Percentiles rank a stretch among this genome's conserved stretches.
These are phyloP conservation scores for Piloderma croceum DNA, from an alignment of 768 basidiomycete genomes.

Conservation along the genomic window DNA sequence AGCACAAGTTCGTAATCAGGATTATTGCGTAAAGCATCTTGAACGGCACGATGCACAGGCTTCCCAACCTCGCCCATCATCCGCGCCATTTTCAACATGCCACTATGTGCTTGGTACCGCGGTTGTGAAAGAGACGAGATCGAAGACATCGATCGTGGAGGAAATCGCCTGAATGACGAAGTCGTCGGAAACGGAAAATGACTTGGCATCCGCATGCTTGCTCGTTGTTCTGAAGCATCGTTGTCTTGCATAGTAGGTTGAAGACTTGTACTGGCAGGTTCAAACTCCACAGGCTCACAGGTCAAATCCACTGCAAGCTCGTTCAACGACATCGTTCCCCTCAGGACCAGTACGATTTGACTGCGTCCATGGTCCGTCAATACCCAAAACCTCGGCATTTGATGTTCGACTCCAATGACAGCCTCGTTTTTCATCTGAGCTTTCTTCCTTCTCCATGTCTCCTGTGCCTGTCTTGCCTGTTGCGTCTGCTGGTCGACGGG, in stretches of 20 bases:
- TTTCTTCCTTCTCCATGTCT: constrained; percentile 24
- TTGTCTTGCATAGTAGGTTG: constrained; percentile 14
- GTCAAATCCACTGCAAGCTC: constrained; percentile 84
- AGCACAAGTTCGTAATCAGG: constrained; percentile 70
- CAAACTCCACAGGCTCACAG: constrained; percentile 67
- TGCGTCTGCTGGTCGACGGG: constrained; percentile 13
- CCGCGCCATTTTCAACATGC: constrained; percentile 74
- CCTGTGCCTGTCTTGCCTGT: constrained; percentile 24
- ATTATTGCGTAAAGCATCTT: constrained; percentile 62
- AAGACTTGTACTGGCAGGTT: constrained; percentile 40
- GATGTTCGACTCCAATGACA: constrained; percentile 57
- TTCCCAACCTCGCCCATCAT: constrained; percentile 74
- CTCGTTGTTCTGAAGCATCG: constrained; percentile 24
- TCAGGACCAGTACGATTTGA: constrained; percentile 71
- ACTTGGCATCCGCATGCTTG: constrained; percentile 31
- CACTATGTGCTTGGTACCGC: constrained; percentile 67
- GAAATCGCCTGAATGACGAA: constrained; percentile 20
- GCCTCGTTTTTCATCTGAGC: constrained; percentile 50
- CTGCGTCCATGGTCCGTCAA: constrained; percentile 71
- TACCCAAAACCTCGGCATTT: constrained; percentile 84
- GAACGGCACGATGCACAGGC: constrained; percentile 72
- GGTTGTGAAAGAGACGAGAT: constrained; percentile 13
- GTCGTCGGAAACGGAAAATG: constrained; percentile 33
- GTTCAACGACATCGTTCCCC: constrained; percentile 82
- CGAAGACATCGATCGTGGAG: constrained; percentile 14